Base-by-base conservation (phyloP, 2,329 filamentous ascomycete species). In the Blastomyces emzantsi region DNA sequence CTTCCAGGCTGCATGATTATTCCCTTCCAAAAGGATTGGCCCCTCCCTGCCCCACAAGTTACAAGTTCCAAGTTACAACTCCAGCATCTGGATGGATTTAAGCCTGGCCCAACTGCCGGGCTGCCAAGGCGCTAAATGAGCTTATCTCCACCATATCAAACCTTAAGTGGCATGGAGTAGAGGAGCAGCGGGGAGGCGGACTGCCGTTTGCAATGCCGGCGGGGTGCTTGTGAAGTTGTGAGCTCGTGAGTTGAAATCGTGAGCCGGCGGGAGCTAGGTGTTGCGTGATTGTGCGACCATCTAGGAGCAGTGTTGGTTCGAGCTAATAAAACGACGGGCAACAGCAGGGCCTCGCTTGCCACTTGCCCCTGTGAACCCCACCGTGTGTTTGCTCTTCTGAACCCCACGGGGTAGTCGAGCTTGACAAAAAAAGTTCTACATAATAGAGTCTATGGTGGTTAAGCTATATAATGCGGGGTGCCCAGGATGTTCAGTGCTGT, bases 71-170 rank as follows among this genome's bases (percentile, higher is more conserved):
- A 36, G 33, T 36, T 36, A 36, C 33, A 9, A 36, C 33, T 36
- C 33, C 33, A 36, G 7, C 33, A 36, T 15, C n/a, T 19, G 19
- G 52, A 9, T 51, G 52, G 51, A 33, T 55, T 55, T 55, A 55
- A 55, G 28, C 52, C 1, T 4, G 1, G 17, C 17, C 15, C 2
- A n/a, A 55, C 6, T 30, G 28, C 28, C 19, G 25, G 41, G 2
- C 3, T 33, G 57, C 41, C 57, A 47, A 60, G 41, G 19, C 57
- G 22, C 41, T 49, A 60, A 60, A 60, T 25, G 36, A 60, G 57
- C 57, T 60, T 60, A 60, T 45, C 41, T 47, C 57, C 57, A 60
- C 39, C 57, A 60, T 45, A 33, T 25, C 36, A 6, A 58, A 58
- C 56, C 39, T 58, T 58, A 58, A 58, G 25, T 19, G n/a, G 36